phyloP scores from a whole-genome alignment of 1,284 basidiomycete genomes.

The Caloboletus firmus region DNA sequence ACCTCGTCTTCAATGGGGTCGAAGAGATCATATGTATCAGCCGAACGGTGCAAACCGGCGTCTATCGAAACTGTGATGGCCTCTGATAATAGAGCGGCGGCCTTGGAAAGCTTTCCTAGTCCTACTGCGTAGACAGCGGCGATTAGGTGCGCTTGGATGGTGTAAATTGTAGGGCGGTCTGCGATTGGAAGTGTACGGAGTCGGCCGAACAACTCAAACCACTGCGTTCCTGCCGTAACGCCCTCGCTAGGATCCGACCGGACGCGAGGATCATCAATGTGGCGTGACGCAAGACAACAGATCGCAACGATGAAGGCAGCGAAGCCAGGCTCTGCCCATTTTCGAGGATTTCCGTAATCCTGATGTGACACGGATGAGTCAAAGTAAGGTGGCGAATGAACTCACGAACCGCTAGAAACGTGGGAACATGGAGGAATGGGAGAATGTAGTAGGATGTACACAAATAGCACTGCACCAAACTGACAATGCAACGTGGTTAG shows the following conservation, averaged over 20 bases:
- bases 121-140: constrained; percentile 88
- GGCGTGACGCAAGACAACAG: constrained; percentile 85
- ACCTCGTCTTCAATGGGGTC: constrained; percentile 86
- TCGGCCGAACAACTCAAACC: constrained; percentile 84
- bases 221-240: constrained; percentile 83
- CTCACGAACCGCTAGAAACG: constrained; percentile 72
- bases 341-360: constrained; percentile 89
- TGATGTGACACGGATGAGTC: constrained; percentile 34
- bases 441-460: constrained; percentile 90
- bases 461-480: constrained; percentile 76
- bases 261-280: constrained; percentile 87
- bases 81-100: constrained; percentile 80
- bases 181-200: constrained; percentile 82
- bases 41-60: constrained; percentile 81
- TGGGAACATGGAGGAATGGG: constrained; percentile 87
- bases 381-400: constrained; percentile 4
- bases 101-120: constrained; percentile 82
- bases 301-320: constrained; percentile 87
- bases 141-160: constrained; percentile 83
- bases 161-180: constrained; percentile 87
- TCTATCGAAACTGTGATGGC: constrained; percentile 83
- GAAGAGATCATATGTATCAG: constrained; percentile 87
- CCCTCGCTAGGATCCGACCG: constrained; percentile 77
- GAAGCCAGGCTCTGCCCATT: constrained; percentile 92
- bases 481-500: constrained; percentile 34